Evolutionary conservation across 805 yeast species (phyloP).

Genomic region (Zygosaccharomyces siamensis): DNA sequence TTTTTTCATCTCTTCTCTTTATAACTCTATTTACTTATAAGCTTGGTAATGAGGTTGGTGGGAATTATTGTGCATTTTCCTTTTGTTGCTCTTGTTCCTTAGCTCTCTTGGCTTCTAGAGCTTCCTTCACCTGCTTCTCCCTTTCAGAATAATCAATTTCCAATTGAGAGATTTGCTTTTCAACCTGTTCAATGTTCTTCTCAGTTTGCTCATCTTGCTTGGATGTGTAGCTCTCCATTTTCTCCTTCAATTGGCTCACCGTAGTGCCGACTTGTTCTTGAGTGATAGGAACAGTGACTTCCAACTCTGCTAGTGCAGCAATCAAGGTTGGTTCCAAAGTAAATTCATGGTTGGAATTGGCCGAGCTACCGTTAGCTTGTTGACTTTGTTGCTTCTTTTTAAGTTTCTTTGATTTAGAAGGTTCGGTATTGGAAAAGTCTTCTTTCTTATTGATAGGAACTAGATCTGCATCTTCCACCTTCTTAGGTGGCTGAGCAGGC

Average conservation of each 20-base stretch:
- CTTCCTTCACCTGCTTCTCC: conserved; percentile 38
- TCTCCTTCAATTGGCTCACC: conserved; percentile 61
- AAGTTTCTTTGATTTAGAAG: conserved; percentile 48
- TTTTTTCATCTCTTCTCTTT: neutral
- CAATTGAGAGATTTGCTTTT: conserved; percentile 67
- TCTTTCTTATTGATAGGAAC: conserved; percentile 50
- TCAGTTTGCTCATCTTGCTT: conserved; percentile 80
- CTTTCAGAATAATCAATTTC: conserved; percentile 48
- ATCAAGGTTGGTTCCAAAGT: conserved; percentile 77
- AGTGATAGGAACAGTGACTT: conserved; percentile 72
- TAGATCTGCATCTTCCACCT: conserved; percentile 60
- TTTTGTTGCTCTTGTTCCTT: conserved; percentile 28
- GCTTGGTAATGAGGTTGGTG: neutral
- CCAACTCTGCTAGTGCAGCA: conserved; percentile 68
- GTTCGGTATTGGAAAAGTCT: conserved; percentile 42
- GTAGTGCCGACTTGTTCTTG: conserved; percentile 65
- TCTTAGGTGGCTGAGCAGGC: conserved; percentile 48
- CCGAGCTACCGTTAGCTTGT: conserved; percentile 23
- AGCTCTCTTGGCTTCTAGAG: conserved; percentile 32
- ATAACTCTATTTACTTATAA: conserved; percentile 1
- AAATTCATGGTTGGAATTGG: conserved; percentile 42
- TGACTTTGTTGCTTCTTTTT: conserved; percentile 48
- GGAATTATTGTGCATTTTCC: conserved; percentile 12
- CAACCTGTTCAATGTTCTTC: conserved; percentile 68
- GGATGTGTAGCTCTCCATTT: conserved; percentile 60